A percentile compares a stretch with the other conserved stretches of the same genome.
Evolutionary conservation across 2,329 filamentous ascomycete genomes (phyloP).

Genomic region (Fusarium sp.): DNA sequence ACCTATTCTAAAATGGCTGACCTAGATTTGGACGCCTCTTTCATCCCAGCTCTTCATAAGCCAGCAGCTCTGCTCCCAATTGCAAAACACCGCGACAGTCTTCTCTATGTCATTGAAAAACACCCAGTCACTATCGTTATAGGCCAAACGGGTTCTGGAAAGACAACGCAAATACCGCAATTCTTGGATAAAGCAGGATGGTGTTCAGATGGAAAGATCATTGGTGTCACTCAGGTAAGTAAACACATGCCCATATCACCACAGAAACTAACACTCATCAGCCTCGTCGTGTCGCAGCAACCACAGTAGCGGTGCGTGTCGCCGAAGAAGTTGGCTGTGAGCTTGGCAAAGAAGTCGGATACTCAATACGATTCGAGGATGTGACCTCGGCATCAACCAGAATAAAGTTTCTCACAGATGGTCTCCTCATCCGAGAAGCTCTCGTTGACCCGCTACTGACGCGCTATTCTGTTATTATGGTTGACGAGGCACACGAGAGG

Average conservation of each 20-base stretch:
- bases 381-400: constrained; percentile 84
- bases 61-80: constrained; percentile 87
- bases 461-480: constrained; percentile 95
- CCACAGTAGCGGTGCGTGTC: constrained; percentile 87
- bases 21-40: constrained; percentile 65
- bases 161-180: constrained; percentile 95
- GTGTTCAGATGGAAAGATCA: constrained; percentile 83
- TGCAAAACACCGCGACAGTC: constrained; percentile 78
- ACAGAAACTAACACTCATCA: constrained; percentile 51
- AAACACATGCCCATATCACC: constrained; percentile 11
- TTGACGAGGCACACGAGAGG: constrained; percentile 95
- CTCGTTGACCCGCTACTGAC: constrained; percentile 91
- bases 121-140: constrained; percentile 88
- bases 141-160: constrained; percentile 93
- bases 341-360: constrained; percentile 90
- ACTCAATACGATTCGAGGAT: constrained; percentile 93
- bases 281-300: constrained; percentile 91
- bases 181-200: constrained; percentile 90
- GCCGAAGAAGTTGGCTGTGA: constrained; percentile 90
- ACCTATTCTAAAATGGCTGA: constrained; percentile 59
- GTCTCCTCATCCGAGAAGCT: constrained; percentile 88
- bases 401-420: constrained; percentile 97
- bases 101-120: constrained; percentile 89
- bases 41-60: constrained; percentile 88
- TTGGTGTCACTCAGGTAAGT: constrained; percentile 89